Evolutionary conservation across 2,329 filamentous ascomycete genomes (phyloP).

Genomic region (Aspergillus amoenus): DNA sequence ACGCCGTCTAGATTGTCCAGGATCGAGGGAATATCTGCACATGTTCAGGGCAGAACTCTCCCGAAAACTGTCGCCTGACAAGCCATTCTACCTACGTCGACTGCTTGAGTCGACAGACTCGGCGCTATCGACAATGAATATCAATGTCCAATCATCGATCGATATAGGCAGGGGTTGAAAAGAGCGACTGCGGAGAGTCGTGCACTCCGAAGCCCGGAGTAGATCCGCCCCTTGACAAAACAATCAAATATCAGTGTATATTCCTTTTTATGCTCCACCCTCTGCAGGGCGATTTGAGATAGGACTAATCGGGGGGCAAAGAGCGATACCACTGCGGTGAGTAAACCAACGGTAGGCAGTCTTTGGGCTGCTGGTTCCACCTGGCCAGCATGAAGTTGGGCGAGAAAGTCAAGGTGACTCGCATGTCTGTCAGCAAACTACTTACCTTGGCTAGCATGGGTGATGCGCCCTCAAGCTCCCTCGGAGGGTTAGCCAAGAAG

Average conservation of each 20-base stretch:
- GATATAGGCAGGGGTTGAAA: not conserved
- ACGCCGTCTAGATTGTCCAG: constrained; percentile 2
- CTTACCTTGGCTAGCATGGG: not conserved
- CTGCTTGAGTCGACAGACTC: constrained; percentile 10
- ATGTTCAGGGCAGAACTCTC: constrained; percentile 13
- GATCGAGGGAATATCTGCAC: constrained; percentile 4
- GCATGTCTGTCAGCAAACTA: constrained; percentile 1
- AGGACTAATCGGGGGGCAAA: not conserved
- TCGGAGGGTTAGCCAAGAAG: not conserved
- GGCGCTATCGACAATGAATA: constrained; percentile 5
- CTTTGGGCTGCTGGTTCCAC: not conserved
- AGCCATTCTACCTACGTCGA: constrained; percentile 9
- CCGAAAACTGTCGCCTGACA: constrained; percentile 21
- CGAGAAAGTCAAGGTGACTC: not conserved
- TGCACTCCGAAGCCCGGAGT: not conserved
- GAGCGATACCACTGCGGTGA: not conserved
- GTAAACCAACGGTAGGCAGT: not conserved
- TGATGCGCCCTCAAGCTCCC: not conserved
- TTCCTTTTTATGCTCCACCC: not conserved
- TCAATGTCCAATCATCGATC: not conserved
- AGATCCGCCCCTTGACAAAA: not conserved
- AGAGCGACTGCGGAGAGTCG: not conserved
- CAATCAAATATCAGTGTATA: not conserved
- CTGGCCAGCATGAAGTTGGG: not conserved
- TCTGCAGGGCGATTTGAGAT: not conserved